phyloP scores from a whole-genome alignment of 768 basidiomycete species.

The Hydnomerulius pinastri region DNA sequence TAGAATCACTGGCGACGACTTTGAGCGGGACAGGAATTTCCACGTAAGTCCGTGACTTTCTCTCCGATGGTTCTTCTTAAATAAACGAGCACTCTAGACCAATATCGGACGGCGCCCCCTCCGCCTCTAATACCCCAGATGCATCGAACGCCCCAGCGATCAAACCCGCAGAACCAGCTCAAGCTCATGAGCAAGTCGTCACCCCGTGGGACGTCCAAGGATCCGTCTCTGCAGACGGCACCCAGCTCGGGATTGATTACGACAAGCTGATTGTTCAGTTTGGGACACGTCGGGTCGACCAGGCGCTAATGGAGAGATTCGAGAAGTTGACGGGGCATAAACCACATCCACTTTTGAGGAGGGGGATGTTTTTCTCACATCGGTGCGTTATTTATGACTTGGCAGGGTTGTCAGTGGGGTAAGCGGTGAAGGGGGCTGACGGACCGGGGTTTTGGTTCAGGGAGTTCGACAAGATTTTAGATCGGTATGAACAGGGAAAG shows the following conservation, averaged over 20 bases:
- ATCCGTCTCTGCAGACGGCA: conserved; percentile 82
- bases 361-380: conserved; percentile 98
- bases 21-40: conserved; percentile 30
- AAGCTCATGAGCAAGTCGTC: conserved; percentile 69
- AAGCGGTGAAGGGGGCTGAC: no score
- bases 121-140: not conserved
- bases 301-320: conserved; percentile 80
- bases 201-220: conserved; percentile 99
- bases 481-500: conserved; percentile 94
- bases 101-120: conserved; percentile 6
- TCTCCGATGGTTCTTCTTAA: not conserved
- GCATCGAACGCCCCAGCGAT: conserved; percentile 33
- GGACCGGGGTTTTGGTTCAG: no score
- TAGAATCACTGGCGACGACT: conserved; percentile 29
- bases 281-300: conserved; percentile 82
- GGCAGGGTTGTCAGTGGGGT: no score
- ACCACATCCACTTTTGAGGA: conserved; percentile 85
- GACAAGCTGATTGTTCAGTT: conserved; percentile 94
- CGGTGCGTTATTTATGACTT: conserved; percentile 53
- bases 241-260: conserved; percentile 93
- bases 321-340: conserved; percentile 86
- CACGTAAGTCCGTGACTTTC: conserved; percentile 26
- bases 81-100: conserved; percentile 10
- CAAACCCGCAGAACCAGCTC: conserved; percentile 32
- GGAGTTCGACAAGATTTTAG: conserved; percentile 90